Evolutionary conservation across 768 basidiomycete genomes (phyloP).

Genomic region (Rubroboletus pulcherrimus): DNA sequence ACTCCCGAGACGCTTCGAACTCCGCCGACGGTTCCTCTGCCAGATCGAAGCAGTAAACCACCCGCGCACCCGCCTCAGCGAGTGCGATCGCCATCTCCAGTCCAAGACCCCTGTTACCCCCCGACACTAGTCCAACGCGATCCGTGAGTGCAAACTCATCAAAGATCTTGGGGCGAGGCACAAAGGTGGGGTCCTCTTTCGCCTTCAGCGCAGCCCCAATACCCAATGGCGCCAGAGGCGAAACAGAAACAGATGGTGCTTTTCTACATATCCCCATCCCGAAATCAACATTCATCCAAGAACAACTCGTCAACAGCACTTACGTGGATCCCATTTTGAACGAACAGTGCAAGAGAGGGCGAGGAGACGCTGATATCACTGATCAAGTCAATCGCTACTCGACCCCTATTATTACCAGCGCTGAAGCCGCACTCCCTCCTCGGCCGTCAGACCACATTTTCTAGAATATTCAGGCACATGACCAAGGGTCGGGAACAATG

Average conservation of each 20-base stretch:
- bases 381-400: not conserved
- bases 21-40: slow-evolving; percentile 52
- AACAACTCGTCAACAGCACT: not conserved
- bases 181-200: slow-evolving; percentile 32
- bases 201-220: slow-evolving; percentile 54
- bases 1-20: slow-evolving; percentile 52
- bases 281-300: not conserved
- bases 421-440: not conserved
- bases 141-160: slow-evolving; percentile 56
- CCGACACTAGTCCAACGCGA: slow-evolving; percentile 59
- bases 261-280: slow-evolving; percentile 1
- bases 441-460: not conserved
- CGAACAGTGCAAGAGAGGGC: not conserved
- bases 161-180: slow-evolving; percentile 48
- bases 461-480: not conserved
- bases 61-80: slow-evolving; percentile 67
- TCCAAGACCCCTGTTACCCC: slow-evolving; percentile 67
- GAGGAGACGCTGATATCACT: not conserved
- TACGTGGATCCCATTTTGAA: slow-evolving; percentile 11
- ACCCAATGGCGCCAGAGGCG: slow-evolving; percentile 59
- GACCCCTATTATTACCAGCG: not conserved
- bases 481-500: not conserved
- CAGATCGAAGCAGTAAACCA: slow-evolving; percentile 67
- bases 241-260: slow-evolving; percentile 43
- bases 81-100: slow-evolving; percentile 81